These are phyloP conservation scores for Acorus gramineus DNA, from an alignment of 106 monocot species.

Conservation along the genomic window DNA sequence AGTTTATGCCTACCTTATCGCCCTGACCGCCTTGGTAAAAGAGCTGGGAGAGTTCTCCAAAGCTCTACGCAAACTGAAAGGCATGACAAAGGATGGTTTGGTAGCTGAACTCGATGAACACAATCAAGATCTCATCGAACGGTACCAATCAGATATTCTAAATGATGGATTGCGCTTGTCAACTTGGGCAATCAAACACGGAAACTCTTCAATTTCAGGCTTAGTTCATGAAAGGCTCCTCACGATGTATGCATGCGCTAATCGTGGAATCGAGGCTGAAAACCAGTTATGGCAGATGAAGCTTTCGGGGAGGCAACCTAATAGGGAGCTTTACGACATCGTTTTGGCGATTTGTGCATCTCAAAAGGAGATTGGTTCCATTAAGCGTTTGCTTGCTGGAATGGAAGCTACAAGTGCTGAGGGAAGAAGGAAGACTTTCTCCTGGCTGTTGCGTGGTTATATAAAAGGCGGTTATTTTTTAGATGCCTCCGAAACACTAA, in stretches of 20 bases:
- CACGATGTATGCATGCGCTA: constrained; percentile 77
- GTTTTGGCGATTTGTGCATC: constrained; percentile 89
- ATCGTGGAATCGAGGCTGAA: constrained; percentile 69
- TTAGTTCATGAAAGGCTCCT: constrained; percentile 83
- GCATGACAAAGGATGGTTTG: constrained; percentile 29
- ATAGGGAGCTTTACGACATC: constrained; percentile 57
- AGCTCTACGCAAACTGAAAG: constrained; percentile 47
- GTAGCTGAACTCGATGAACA: constrained; percentile 39
- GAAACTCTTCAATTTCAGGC: constrained; percentile 25
- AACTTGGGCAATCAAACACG: constrained; percentile 66
- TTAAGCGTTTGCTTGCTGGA: constrained; percentile 55
- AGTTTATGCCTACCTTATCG: constrained; percentile 78
- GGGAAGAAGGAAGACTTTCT: constrained; percentile 49
- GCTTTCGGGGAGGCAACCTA: constrained; percentile 62
- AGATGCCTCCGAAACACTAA: constrained; percentile 64
- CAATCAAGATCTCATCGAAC: constrained; percentile 22
- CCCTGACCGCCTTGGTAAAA: constrained; percentile 85
- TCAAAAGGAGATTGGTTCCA: constrained; percentile 62
- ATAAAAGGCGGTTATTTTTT: constrained; percentile 78
- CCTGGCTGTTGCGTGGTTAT: constrained; percentile 81
- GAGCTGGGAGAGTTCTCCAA: constrained; percentile 97
- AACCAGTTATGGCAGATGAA: constrained; percentile 78
- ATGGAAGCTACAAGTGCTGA: constrained; percentile 30
- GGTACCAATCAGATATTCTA: constrained; percentile 58
- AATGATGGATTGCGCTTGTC: constrained; percentile 42